Evolutionary conservation across 2,329 filamentous ascomycete species (phyloP), one percentile per base, ranked within the genome.

Genomic region (Fusarium sp.): DNA sequence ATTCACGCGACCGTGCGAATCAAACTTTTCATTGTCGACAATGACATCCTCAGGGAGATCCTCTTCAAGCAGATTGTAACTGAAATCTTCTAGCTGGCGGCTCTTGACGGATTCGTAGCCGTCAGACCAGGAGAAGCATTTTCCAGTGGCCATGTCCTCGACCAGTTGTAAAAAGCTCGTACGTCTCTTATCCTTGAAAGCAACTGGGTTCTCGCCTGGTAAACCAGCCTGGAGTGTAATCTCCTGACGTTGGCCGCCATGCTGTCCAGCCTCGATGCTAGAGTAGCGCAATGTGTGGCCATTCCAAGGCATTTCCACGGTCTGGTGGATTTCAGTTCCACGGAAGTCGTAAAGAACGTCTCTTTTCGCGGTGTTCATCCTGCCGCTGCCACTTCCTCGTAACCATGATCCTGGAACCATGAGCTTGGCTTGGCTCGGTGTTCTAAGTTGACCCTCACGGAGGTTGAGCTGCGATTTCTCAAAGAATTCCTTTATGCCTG

Each of bases 271-370:
- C 69, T 90, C 85, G 69, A 89, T 83, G 74, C 83, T 85, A 26
- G 83, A 87, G 82, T 90, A 89, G 13, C 82, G 83, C 14, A 90
- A 80, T 17, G 78, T 85, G 79, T 87, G 84, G 48, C 82, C 83
- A 12, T 81, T 70, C 78, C 85, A 86, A 5, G 82, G 77, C 44
- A 84, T 79, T 15, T 85, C 81, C 52, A 86, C 79, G 31, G 82
- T 79, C 65, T 87, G 86, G 51, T 85, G 87, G 44, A 90, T 81
- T 74, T 90, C 88, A 4, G 89, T 81, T 13, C 88, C 87, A 54
- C 83, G 82, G 77, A 90, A 89, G 22, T 83, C 63, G 75, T 83
- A 84, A 18, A 75, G 67, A 7, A 83, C 66, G 35, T 74, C 26
- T 51, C 31, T 58, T 56, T 60, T 28, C 6, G 49, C 35, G 13